Conservation (phyloP, 495 filamentous ascomycete genomes). For the Hyaloscypha hepaticicola region DNA sequence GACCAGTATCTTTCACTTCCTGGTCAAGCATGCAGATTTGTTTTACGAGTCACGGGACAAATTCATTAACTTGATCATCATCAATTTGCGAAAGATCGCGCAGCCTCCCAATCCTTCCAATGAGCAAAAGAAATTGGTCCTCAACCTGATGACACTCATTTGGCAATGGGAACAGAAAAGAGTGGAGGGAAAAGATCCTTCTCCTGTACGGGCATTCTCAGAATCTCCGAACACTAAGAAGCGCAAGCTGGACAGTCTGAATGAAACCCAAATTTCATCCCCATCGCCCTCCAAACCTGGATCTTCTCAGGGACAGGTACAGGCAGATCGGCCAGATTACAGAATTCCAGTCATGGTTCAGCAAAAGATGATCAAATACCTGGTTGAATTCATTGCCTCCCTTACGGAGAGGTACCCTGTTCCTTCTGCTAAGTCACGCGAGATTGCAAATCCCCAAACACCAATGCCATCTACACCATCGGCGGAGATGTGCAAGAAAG, state of each 20-base stretch:
- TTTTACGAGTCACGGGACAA: constrained; percentile 95
- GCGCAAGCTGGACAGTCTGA: constrained; percentile 62
- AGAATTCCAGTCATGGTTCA: constrained; percentile 63
- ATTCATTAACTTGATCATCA: constrained; percentile 84
- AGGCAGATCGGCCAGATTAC: constrained; percentile 65
- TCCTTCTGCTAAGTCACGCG: constrained; percentile 64
- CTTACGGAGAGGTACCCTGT: constrained; percentile 80
- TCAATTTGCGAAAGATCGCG: constrained; percentile 84
- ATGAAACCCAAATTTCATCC: constrained; percentile 41
- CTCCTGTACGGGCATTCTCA: constrained; percentile 47
- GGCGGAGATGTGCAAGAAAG: constrained; percentile 81
- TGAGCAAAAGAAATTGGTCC: constrained; percentile 87
- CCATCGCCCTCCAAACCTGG: constrained; percentile 46
- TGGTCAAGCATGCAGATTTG: constrained; percentile 86
- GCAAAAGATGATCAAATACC: constrained; percentile 81
- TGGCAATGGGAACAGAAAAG: constrained; percentile 90
- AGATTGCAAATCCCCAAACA: constrained; percentile 45
- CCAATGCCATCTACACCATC: constrained; percentile 49
- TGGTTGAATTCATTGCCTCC: constrained; percentile 89
- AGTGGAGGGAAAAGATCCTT: constrained; percentile 51
- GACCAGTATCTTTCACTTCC: constrained; percentile 94
- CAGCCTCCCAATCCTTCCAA: constrained; percentile 81
- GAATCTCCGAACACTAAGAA: constrained; percentile 76
- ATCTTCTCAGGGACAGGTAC: constrained; percentile 21
- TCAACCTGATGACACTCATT: constrained; percentile 86